These are phyloP conservation scores for Metarhizium anisopliae DNA, from an alignment of 2,329 filamentous ascomycete species.

Conservation along the genomic window DNA sequence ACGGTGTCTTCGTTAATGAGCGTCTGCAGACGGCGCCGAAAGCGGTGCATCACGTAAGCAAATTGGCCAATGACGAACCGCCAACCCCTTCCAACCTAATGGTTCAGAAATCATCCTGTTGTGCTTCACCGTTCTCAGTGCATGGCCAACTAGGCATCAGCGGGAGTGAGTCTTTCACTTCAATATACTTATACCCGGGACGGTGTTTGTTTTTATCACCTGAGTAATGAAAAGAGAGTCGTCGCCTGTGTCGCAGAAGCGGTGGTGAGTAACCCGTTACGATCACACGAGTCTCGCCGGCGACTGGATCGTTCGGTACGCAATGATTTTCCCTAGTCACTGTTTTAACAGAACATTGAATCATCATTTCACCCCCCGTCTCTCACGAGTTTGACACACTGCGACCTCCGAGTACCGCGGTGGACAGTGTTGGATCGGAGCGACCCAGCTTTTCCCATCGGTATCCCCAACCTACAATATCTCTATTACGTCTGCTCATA, in stretches of 20 bases:
- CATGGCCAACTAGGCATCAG: neutral
- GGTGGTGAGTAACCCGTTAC: neutral
- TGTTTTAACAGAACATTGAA: neutral
- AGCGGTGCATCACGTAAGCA: conserved; percentile 9
- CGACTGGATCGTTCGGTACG: neutral
- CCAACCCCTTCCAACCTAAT: neutral
- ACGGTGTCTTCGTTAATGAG: neutral
- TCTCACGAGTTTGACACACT: neutral
- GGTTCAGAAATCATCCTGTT: neutral
- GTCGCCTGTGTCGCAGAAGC: neutral
- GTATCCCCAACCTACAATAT: neutral
- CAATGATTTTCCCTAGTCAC: neutral
- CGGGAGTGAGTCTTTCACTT: conserved; percentile 4
- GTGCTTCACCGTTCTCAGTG: conserved; percentile 1
- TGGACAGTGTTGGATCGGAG: neutral
- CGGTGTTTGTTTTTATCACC: neutral
- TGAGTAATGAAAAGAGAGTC: neutral
- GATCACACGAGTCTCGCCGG: neutral
- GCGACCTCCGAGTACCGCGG: neutral
- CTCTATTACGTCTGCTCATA: neutral
- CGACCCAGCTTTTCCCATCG: neutral
- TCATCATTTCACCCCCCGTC: neutral
- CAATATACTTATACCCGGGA: neutral
- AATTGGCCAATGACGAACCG: conserved; percentile 6
- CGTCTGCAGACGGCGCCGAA: neutral